Base-by-base conservation (phyloP, 2,329 filamentous ascomycete genomes). In the Gnomoniopsis smithogilvyi region DNA sequence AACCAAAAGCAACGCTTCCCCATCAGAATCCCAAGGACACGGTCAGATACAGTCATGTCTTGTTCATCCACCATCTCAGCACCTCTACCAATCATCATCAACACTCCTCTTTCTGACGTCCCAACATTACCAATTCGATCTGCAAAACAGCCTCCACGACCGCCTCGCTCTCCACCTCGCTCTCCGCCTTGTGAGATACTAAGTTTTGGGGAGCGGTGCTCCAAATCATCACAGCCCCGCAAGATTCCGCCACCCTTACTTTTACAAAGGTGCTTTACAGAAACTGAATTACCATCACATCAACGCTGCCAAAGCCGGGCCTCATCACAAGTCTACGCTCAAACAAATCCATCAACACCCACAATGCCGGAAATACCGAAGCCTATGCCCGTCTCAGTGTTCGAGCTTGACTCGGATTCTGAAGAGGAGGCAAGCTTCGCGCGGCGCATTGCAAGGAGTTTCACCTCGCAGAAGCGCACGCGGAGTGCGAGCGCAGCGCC, bases 341-440 rank as follows among this genome's bases (percentile, higher is more conserved):
- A n/a, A 10, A 51, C 49, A 3, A 38, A 21, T 21, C 49, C 49
- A 34, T 12, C 36, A 24, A 33, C 48, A 19, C 17, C 43, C 2
- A 51, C 47, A n/a, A 43, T 17, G 15, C 46, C 33, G 10, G 21
- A 19, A 10, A 8, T 15, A 1, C 54, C 50, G 6, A 33, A 50
- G 43, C 56, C 41, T 6, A 2, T 53, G 14, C 68, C 69, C 43
- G 67, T 75, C 34, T 82, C 79, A 2, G 75, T 81, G 24, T 82
- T 82, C 61, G 80, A 82, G 47, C 64, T 73, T 15, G 78, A 81
- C 65, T 76, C 76, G 3, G 78, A 82, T 59, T 68, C 68, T 15
- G 36, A 41, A 7, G 68, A 61, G 1, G 64, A 68, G 53, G 64
- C 64, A n/a, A 69, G 67, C n/a, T 68, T 74, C 36, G 70, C 69